Base-by-base conservation (phyloP, 2,329 filamentous ascomycete species). In the Botrytis paeoniae region DNA sequence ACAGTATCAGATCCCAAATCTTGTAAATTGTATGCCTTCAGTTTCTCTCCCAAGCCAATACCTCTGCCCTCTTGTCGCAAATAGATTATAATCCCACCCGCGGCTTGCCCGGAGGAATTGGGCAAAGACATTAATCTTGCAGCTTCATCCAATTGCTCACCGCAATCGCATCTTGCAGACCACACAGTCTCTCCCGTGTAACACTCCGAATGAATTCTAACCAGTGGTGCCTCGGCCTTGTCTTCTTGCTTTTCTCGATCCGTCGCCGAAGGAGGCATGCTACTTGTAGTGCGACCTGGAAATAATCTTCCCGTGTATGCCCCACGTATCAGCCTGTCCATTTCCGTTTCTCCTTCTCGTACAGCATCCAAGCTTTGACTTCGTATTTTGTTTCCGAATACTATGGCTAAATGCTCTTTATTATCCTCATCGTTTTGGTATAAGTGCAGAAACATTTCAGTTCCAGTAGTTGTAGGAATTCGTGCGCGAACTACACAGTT, bases 161-260 rank as follows among this genome's bases (percentile, higher is more conserved):
- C 96, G 82, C 96, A 99, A 83, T 99, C 96, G 84, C 96, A 99
- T 41, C 96, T 91, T 51, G 96, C 95, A 12, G 95, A 98, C 96
- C 96, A 98, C 1, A 97, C 96, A 0, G 96, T 99, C 85, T 99
- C 96, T 74, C 96, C 96, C 0, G 96, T 99, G 83, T 99, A 99
- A 84, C 96, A 99, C 83, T 99, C 96, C 4, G 93, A 97, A 82
- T 99, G 96, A 80, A 99, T 99, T 73, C 96, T 89, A 64, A 99
- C 95, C 57, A 99, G 85, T 0, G 96, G 93, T 1, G 75, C 72
- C 35, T 76, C 64, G 37, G 73, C 72, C 45, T 74, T 73, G 20
- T 75, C 65, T 7, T 69, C 48, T n/a, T 37, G 43, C 39, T n/a
- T 65, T 64, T 25, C 20, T 45, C 20, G 65, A 60, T 57, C 75